Base-by-base conservation (phyloP, 345 rosid genomes). In the Xanthoceras sorbifolium region DNA sequence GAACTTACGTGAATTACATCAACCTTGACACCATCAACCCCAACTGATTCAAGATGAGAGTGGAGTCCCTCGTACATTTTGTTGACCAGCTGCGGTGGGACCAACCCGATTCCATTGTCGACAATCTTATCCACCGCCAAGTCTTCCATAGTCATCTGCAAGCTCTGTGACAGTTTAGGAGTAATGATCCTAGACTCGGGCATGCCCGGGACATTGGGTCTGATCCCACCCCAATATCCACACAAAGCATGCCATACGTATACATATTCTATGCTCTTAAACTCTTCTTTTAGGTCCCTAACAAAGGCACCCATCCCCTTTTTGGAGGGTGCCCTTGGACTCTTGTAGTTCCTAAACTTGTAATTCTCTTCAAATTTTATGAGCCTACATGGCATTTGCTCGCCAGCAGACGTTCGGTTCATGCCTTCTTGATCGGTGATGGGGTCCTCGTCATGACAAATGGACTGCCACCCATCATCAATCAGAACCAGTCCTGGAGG, bases 401-500 rank as follows among this genome's bases (percentile, higher is more conserved):
- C 87, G 0, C 87, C 85, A 1, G 87, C 85, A 4, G 71, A 75
- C 0, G 79, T 55, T 5, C 60, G 73, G 12, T 75, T 82, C 79
- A 85, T 75, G 11, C 85, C 85, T 63, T 85, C 85, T 67, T 77
- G 71, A 28, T 73, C 44, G 1, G 74, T 75, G 71, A 85, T 75
- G 28, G 84, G 79, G 5, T 85, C 87, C 55, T 75, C 82, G 15
- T 82, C 85, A 66, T 78, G 85, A 62, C 82, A 60, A 14, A 85
- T 83, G 2, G 90, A 81, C 44, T 84, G 86, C 90, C 90, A 87
- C 7, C 90, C 87, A 32, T 85, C 90, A 52, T 87, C 90, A 20
- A 87, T 87, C 59, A 87, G 62, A 31, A 85, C 82, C 0, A 87
- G 64, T 3, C 89, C 85, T 1, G 86, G 90, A 8, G 89, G 87